Base-by-base conservation (phyloP, 805 yeast genomes). In the Zygoascus ofunaensis region DNA sequence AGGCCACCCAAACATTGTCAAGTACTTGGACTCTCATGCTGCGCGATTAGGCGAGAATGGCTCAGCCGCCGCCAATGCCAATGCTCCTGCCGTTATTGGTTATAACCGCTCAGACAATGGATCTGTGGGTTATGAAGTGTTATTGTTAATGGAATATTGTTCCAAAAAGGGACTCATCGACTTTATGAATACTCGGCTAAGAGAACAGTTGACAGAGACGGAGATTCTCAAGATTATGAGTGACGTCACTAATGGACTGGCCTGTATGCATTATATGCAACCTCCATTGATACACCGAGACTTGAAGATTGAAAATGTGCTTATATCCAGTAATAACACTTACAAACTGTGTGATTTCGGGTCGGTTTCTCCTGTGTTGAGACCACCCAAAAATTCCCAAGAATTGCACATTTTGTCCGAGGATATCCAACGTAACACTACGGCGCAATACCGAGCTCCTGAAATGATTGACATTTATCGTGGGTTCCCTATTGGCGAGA, bases 341-440 rank as follows among this genome's bases (percentile, higher is more conserved):
- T 92, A 82, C 66, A 89, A 87, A 60, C 66, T 92, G 19, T 84
- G 95, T 57, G 98, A 92, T 65, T 92, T 92, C 64, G 98, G 98
- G 2, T 86, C 96, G 0, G 82, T 92, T 1, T 73, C 85, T 5
- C 72, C 80, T 0, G 75, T 77, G 58, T 60, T 84, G 5, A 66
- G 82, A 17, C 83, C 94, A 2, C 96, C 96, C 2, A 75, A 74
- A 47, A 81, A 79, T 54, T 79, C 74, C 37, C 78, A 76, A 46
- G 90, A 82, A 59, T 82, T 82, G 59, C 84, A 80, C 50, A 59
- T 73, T n/a, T 67, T 89, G 28, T 82, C 85, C 45, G 86, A 85
- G 56, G 96, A 90, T 60, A 78, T 90, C 45, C 75, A 86, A 56
- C 78, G 80, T 50, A 94, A 90, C 58, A 90, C 98, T 0, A 90